Evolutionary conservation across 2,329 filamentous ascomycete genomes (phyloP).

Genomic region (Thielaviopsis musarum): DNA sequence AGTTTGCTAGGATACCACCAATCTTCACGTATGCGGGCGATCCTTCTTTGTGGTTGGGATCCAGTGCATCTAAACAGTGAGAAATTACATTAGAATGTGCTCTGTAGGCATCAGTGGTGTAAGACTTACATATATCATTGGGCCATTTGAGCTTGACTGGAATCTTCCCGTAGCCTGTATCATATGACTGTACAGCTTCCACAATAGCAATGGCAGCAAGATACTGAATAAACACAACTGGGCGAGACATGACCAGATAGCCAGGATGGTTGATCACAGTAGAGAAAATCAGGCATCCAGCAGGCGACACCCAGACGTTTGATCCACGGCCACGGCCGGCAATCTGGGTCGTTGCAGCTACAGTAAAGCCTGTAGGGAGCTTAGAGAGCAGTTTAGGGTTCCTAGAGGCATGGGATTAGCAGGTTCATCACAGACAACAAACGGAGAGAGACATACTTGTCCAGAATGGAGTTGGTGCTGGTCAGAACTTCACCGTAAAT

Average conservation of each 20-base stretch:
- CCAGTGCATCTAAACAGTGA: conserved; percentile 39
- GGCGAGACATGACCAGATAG: conserved; percentile 51
- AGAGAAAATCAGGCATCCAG: conserved; percentile 75
- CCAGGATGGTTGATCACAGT: conserved; percentile 73
- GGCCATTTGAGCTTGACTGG: conserved; percentile 92
- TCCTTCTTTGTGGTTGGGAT: conserved; percentile 36
- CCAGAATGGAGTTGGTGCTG: conserved; percentile 82
- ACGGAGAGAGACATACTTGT: conserved; percentile 42
- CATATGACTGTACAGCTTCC: conserved; percentile 67
- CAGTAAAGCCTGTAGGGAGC: conserved; percentile 72
- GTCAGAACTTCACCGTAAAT: conserved; percentile 87
- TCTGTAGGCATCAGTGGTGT: conserved; percentile 12
- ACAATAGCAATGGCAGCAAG: conserved; percentile 77
- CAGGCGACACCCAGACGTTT: conserved; percentile 89
- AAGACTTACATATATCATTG: conserved; percentile 65
- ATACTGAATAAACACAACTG: conserved; percentile 89
- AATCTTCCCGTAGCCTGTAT: conserved; percentile 53
- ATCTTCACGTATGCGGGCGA: conserved; percentile 61
- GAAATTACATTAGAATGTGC: neutral
- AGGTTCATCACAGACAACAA: neutral
- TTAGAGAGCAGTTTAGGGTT: conserved; percentile 62
- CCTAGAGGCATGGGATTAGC: conserved; percentile 22
- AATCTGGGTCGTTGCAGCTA: conserved; percentile 73
- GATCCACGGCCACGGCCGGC: conserved; percentile 75
- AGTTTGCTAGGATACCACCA: conserved; percentile 83